Percentiles rank a stretch among this genome's conserved stretches.
Evolutionary conservation across 2,329 filamentous ascomycete genomes (phyloP).

Genomic region (Pseudocercospora macadamiae): DNA sequence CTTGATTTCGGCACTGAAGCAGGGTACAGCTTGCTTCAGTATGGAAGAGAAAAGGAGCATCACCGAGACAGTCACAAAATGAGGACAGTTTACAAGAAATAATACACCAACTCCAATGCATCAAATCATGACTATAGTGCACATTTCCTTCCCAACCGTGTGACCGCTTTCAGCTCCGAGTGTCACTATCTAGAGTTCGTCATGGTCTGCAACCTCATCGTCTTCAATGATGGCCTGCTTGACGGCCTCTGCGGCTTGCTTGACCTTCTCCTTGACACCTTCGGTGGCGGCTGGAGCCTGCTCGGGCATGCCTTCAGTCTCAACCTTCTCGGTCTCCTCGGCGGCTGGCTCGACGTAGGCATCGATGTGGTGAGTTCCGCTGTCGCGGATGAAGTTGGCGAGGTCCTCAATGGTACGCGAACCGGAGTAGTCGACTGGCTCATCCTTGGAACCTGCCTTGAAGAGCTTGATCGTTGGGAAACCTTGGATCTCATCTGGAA

Average conservation of each 20-base stretch:
- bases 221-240: slow-evolving; percentile 38
- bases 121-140: too few species aligned
- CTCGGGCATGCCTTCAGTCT: slow-evolving; percentile 51
- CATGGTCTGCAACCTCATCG: slow-evolving; percentile 55
- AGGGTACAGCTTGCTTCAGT: slow-evolving; percentile 66
- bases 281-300: slow-evolving; percentile 50
- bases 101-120: too few species aligned
- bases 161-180: too few species aligned
- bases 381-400: slow-evolving; percentile 89
- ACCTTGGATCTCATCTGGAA: slow-evolving; percentile 93
- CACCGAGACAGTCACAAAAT: too few species aligned
- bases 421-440: slow-evolving; percentile 84
- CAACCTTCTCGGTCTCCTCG: slow-evolving; percentile 46
- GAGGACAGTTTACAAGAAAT: too few species aligned
- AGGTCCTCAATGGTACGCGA: slow-evolving; percentile 89
- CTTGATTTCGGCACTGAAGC: slow-evolving; percentile 68
- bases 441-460: slow-evolving; percentile 84
- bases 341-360: slow-evolving; percentile 60
- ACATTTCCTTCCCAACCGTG: too few species aligned
- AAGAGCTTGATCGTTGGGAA: slow-evolving; percentile 99
- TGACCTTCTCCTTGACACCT: slow-evolving; percentile 40
- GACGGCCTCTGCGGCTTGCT: slow-evolving; percentile 41
- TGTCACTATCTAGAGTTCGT: slow-evolving; percentile 66
- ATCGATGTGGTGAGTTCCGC: slow-evolving; percentile 84
- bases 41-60: too few species aligned